These are phyloP conservation scores for Trametes villosa DNA, from an alignment of 768 basidiomycete species.

Conservation along the genomic window DNA sequence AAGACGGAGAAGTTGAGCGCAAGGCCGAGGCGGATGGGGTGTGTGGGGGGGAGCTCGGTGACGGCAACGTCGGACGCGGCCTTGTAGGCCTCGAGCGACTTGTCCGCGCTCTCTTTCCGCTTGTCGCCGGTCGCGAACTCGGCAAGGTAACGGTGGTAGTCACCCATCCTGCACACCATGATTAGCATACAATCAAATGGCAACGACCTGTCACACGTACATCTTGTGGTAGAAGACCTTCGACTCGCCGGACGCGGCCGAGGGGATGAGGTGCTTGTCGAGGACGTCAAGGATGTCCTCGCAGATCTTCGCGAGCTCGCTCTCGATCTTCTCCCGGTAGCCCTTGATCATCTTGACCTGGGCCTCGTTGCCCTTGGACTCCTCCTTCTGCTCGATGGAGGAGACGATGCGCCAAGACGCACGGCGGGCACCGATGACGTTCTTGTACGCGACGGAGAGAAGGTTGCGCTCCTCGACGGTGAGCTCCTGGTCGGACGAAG, in stretches of 20 bases:
- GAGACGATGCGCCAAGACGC: conserved; percentile 98
- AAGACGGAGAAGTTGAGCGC: conserved; percentile 99
- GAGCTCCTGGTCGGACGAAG: conserved; percentile 96
- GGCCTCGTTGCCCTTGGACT: conserved; percentile 95
- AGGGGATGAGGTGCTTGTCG: conserved; percentile 97
- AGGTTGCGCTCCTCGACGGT: conserved; percentile 99
- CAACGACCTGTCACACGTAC: conserved; percentile 48
- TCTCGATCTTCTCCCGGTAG: conserved; percentile 97
- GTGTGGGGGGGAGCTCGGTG: conserved; percentile 92
- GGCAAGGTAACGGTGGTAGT: conserved; percentile 98
- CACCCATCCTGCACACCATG: conserved; percentile 81
- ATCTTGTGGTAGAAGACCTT: conserved; percentile 99
- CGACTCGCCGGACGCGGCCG: conserved; percentile 94
- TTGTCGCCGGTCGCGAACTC: conserved; percentile 98
- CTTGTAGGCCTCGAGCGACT: conserved; percentile 97
- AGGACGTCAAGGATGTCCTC: conserved; percentile 98
- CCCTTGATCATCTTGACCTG: conserved; percentile 98
- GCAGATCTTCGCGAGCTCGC: conserved; percentile 96
- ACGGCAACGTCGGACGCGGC: conserved; percentile 96
- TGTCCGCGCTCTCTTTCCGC: conserved; percentile 96
- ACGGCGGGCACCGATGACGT: conserved; percentile 97
- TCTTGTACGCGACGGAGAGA: conserved; percentile 98
- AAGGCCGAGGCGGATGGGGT: conserved; percentile 97
- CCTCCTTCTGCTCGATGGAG: conserved; percentile 99
- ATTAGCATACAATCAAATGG: conserved; percentile 25